Evolutionary conservation across 345 rosid species (phyloP).

Genomic region (Bruguiera sexangula): DNA sequence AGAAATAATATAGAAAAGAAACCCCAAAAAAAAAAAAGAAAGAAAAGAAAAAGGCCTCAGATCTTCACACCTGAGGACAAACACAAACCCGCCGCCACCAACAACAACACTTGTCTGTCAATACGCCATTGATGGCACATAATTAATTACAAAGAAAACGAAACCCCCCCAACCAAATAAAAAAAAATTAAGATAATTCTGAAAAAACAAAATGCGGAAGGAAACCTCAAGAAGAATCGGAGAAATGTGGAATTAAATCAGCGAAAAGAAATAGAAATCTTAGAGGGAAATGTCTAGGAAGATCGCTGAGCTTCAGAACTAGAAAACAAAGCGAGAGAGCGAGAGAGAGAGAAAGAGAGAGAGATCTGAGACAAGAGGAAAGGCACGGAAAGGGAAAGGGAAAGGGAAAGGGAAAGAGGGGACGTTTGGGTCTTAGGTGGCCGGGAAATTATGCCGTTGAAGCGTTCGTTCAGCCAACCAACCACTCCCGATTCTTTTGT

Average conservation of each 20-base stretch:
- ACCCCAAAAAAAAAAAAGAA: neutral
- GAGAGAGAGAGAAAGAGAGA: neutral
- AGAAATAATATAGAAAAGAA: neutral
- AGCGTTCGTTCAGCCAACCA: conserved; percentile 56
- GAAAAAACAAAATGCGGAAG: neutral
- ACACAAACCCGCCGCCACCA: conserved; percentile 9
- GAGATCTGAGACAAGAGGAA: neutral
- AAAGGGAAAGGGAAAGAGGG: conserved; percentile 3
- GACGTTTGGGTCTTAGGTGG: neutral
- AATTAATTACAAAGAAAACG: neutral
- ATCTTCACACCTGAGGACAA: conserved; percentile 31
- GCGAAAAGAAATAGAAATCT: too few relatives aligned
- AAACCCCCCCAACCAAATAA: neutral
- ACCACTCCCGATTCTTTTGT: conserved; percentile 19
- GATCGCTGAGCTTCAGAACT: too few relatives aligned
- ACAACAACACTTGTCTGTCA: conserved; percentile 7
- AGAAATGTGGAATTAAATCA: neutral
- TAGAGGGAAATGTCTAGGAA: too few relatives aligned
- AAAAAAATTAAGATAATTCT: conserved; percentile 1
- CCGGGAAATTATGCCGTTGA: conserved; percentile 71
- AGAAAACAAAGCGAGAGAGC: too few relatives aligned
- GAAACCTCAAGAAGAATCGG: conserved; percentile 11
- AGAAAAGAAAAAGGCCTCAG: conserved; percentile 20
- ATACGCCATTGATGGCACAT: conserved; percentile 26
- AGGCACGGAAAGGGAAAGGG: neutral